Base-by-base conservation (phyloP, 129 eudicot species). In the Tanacetum coccineum region DNA sequence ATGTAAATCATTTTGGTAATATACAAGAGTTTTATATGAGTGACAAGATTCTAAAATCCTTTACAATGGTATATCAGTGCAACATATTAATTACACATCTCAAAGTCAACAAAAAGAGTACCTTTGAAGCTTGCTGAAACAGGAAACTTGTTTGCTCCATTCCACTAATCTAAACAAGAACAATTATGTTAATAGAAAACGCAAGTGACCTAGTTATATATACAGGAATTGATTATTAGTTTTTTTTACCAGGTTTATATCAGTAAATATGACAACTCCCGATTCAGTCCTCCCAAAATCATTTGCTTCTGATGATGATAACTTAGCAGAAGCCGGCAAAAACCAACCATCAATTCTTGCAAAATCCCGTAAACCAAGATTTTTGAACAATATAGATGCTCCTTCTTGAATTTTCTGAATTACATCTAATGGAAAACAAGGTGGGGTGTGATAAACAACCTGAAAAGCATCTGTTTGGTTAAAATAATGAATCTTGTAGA, bases 121-220 rank as follows among this genome's bases (percentile, higher is more conserved):
- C 97, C 97, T 87, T 91, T 76, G 97, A 87, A 73, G 97, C 93
- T 83, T 91, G 97, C 77, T 91, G 97, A 81, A 91, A 87, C 44
- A 91, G 80, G 81, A 91, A 91, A 78, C 97, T 91, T 58, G 95
- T 91, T 74, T 91, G 97, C 81, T 91, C 97, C 97, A 91, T 91
- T 66, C 97, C 97, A 69, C 97, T 91, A 66, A 91, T 87, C 97
- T 90, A 70, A 20, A 62, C 13, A 28, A 71, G 53, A 15, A 36
- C 2, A 5, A 6, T 53, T 55, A 72, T 20, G 54, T 22, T n/a
- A 40, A 32, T 18, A 48, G 52, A 20, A 32, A 53, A 18, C 8
- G 10, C 22, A 66, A 62, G 60, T 47, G 36, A 59, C 32, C 13
- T 52, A 63, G 20, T 39, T 15, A 73, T 44, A 64, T 10, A 55